Conservation (phyloP, 2,329 filamentous ascomycete species). For the Botrytis tulipae region DNA sequence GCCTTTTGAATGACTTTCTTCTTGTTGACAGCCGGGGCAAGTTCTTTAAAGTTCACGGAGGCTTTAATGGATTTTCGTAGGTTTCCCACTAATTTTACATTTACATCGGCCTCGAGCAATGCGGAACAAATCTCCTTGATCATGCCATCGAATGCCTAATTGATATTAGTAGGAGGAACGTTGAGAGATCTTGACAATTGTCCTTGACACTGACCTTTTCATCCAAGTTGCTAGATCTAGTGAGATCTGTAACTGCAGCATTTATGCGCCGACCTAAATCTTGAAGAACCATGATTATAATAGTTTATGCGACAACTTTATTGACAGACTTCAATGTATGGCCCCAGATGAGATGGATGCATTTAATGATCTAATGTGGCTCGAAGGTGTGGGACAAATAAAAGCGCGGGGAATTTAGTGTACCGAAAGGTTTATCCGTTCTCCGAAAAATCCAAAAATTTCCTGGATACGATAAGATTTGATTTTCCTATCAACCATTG, state of each 20-base stretch:
- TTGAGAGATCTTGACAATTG: constrained; percentile 18
- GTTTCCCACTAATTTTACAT: constrained; percentile 86
- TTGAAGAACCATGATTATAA: constrained; percentile 83
- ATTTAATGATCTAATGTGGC: constrained; percentile 20
- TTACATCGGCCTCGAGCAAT: constrained; percentile 94
- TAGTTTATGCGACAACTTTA: constrained; percentile 20
- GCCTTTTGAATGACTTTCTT: constrained; percentile 97
- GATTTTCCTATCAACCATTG: constrained; percentile 2
- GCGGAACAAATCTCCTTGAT: constrained; percentile 97
- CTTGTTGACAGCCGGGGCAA: constrained; percentile 91
- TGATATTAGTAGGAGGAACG: constrained; percentile 39
- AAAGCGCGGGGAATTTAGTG: constrained; percentile 18
- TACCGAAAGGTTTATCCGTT: constrained; percentile 11
- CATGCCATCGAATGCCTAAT: constrained; percentile 91
- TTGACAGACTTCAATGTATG: not conserved
- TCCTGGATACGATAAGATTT: constrained; percentile 18
- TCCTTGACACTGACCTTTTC: constrained; percentile 68
- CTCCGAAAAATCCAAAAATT: constrained; percentile 20
- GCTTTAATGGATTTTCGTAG: constrained; percentile 90
- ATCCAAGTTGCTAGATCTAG: constrained; percentile 86
- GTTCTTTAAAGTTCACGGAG: constrained; percentile 91
- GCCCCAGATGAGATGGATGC: constrained; percentile 1
- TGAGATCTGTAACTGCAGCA: constrained; percentile 89
- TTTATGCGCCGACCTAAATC: constrained; percentile 98
- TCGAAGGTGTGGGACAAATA: constrained; percentile 23